Percentiles rank a stretch among this genome's conserved stretches.
Conservation (phyloP, 139 green algal species). For the Nannochloris sp. region DNA sequence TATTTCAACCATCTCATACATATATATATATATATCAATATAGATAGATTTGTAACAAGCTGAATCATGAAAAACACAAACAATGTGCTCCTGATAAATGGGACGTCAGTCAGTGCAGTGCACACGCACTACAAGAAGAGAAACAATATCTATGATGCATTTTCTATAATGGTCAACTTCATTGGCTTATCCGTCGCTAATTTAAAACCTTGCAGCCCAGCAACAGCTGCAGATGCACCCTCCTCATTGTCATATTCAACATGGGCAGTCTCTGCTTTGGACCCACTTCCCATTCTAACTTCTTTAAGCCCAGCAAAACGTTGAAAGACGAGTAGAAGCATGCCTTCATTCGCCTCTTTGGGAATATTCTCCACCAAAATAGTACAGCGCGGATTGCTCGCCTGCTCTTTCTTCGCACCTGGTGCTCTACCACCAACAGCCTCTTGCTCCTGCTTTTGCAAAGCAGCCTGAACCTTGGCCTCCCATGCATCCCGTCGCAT, state of each 20-base stretch:
- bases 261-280: conserved; percentile 89
- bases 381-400: not conserved
- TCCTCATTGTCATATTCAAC: conserved; percentile 86
- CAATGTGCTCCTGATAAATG: too few relatives aligned
- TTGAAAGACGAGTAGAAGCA: conserved; percentile 90
- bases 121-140: too few relatives aligned
- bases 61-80: too few relatives aligned
- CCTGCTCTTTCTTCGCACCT: conserved; percentile 70
- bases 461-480: conserved; percentile 11
- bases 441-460: not conserved
- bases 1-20: too few relatives aligned
- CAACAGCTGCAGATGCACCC: conserved; percentile 60
- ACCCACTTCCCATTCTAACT: conserved; percentile 79
- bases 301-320: conserved; percentile 88
- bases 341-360: conserved; percentile 64
- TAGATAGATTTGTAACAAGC: too few relatives aligned
- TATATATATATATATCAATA: too few relatives aligned
- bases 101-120: too few relatives aligned
- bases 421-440: conserved; percentile 29
- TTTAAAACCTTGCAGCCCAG: conserved; percentile 88
- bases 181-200: conserved; percentile 79
- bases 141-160: not conserved
- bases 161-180: conserved; percentile 55
- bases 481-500: conserved; percentile 31
- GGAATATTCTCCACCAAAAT: conserved; percentile 89